Evolutionary conservation across 768 basidiomycete species (phyloP).

Genomic region (Kondoa malvinella): DNA sequence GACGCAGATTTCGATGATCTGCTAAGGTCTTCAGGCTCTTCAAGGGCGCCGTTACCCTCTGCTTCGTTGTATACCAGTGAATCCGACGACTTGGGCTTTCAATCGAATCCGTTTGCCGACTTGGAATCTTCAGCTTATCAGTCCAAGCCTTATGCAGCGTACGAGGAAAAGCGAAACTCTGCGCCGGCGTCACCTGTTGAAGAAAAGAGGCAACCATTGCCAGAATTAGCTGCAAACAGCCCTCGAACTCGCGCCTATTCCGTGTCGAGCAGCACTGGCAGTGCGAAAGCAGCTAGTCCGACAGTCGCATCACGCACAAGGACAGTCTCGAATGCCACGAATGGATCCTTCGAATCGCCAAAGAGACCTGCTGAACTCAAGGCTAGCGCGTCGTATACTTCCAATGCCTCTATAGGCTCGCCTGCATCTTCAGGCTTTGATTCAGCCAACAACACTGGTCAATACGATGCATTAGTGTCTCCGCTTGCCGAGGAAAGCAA

Average conservation of each 20-base stretch:
- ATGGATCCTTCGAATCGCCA: background rate
- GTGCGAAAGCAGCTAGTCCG: background rate
- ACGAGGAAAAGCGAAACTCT: background rate
- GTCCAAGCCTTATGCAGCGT: background rate
- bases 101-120: constrained; percentile 4
- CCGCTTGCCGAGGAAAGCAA: background rate
- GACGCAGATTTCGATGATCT: background rate
- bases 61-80: background rate
- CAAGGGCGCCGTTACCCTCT: background rate
- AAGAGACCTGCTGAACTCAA: background rate
- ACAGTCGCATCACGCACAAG: background rate
- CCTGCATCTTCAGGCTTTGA: background rate
- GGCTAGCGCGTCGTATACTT: background rate
- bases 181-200: background rate
- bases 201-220: background rate
- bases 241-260: background rate
- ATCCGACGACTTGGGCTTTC: background rate
- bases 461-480: background rate
- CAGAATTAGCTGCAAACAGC: background rate
- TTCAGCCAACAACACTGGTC: background rate
- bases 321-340: background rate
- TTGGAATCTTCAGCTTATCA: constrained; percentile 1
- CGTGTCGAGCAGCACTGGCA: background rate
- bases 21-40: background rate
- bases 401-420: background rate